Base-by-base conservation (phyloP, 192 early-diverging fungal genomes). In the Martensiomyces pterosporus region DNA sequence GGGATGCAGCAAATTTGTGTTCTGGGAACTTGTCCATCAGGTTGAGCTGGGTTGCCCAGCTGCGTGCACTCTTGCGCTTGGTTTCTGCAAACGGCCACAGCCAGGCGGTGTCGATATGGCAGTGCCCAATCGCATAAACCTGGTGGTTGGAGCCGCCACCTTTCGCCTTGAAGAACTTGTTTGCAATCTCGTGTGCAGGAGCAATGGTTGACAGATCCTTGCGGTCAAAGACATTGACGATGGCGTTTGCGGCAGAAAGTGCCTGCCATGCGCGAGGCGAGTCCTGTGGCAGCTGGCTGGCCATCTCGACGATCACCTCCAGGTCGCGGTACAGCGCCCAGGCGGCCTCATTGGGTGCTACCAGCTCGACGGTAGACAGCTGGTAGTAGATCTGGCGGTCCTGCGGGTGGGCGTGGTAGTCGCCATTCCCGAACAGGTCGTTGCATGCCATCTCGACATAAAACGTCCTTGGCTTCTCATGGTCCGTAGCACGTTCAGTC, bases 41-140 rank as follows among this genome's bases (percentile, higher is more conserved):
- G 18, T 73, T 53, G 12, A 90, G 56, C 59, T 90, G 88, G 2
- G 84, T 82, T 10, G 84, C 75, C 87, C 88, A 90, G 54, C 82
- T 87, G 35, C 89, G 69, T 9, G 85, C 88, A 3, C 80, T 76
- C 65, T 98, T 98, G 53, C 95, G 80, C 57, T 91, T 94, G 15
- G 95, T 98, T 64, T 98, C 95, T 35, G 81, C 93, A 63, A 82
- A 98, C 2, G 95, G 91, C 95, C 91, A 96, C 13, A 94, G 67
- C 92, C 94, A 96, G 8, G 94, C 91, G 1, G 86, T 85, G 60
- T 85, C 82, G 37, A 82, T 92, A 42, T 92, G 89, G 63, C 91
- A 95, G 73, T 98, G 86, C 15, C 95, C 95, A 25, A 91, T 73
- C 2, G 95, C 92, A n/a, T 81, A 85, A 10, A 98, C 79, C n/a